Base-by-base conservation (phyloP, 2,329 filamentous ascomycete genomes). In the Cylindrodendrum hubeiense region DNA sequence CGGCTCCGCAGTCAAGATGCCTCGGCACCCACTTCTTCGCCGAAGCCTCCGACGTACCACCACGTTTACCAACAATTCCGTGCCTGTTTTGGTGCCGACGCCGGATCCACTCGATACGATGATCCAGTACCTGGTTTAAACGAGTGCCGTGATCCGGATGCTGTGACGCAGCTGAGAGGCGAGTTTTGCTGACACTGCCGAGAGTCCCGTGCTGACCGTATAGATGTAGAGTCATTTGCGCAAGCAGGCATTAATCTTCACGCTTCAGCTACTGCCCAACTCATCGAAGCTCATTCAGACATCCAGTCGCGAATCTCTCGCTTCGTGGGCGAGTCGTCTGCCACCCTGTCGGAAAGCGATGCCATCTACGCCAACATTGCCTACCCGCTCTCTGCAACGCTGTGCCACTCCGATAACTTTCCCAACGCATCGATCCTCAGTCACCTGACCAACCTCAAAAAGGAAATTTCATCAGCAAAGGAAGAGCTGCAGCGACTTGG, bases 351-450 rank as follows among this genome's bases (percentile, higher is more conserved):
- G 1, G 59, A 68, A 13, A 65, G 70, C 15, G 61, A 73, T 3
- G 37, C 55, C 0, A 58, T 81, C 2, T 80, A 80, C 47, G 61
- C 65, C 28, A 79, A 79, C 61, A 74, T 80, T 7, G 56, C 69
- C 0, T 74, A 71, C n/a, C 78, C 78, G 1, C 63, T 80, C 1
- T 73, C 73, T 0, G 73, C 71, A 1, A 81, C 79, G 0, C 59
- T 78, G 4, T 80, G 78, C 19, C 69, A 74, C 37, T 71, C 72
- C 0, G 55, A 69, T 17, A 65, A 56, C 0, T 56, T 71, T 9
- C 68, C 76, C 1, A 58, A 58, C n/a, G 75, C 74, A 0, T 77
- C 70, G 0, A 66, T 81, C 1, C 60, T 58, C 0, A 53, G 60
- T 2, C 79, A 79, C 21, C 30, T 80, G 3, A 30, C 66, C 1